Conservation (phyloP, 1,284 basidiomycete genomes). For the Pseudozyma pruni region DNA sequence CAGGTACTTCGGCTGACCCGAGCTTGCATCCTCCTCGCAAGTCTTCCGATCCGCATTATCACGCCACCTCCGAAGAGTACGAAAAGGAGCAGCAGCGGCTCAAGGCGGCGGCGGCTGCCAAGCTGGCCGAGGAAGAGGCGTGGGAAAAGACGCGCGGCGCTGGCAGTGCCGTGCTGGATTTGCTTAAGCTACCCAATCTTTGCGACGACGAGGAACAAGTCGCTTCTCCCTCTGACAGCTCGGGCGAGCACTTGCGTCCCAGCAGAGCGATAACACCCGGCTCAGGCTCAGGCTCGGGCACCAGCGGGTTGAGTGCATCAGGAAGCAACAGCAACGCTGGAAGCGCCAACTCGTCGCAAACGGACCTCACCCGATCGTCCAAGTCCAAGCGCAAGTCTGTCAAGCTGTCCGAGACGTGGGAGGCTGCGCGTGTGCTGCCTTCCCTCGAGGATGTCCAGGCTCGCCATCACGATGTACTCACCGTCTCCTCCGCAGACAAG, state of each 20-base stretch:
- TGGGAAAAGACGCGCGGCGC: conserved; percentile 64
- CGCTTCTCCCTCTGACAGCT: conserved; percentile 6
- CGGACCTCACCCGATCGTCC: conserved; percentile 9
- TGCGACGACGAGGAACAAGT: conserved; percentile 30
- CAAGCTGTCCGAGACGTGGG: conserved; percentile 23
- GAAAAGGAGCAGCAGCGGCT: conserved; percentile 45
- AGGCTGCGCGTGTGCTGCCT: conserved; percentile 32
- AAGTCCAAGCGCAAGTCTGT: conserved; percentile 8
- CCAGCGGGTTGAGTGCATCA: conserved; percentile 6
- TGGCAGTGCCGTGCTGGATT: conserved; percentile 58
- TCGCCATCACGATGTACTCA: conserved; percentile 26
- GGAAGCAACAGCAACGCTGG: conserved; percentile 11
- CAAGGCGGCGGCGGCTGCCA: conserved; percentile 49
- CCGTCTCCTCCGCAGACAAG: conserved; percentile 61
- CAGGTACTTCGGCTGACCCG: not conserved
- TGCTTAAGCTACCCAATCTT: conserved; percentile 43
- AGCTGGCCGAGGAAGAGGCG: conserved; percentile 52
- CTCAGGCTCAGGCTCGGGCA: conserved; percentile 20
- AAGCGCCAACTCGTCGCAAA: conserved; percentile 18
- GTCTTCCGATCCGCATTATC: conserved; percentile 2
- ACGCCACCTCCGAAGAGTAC: conserved; percentile 18
- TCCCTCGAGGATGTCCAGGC: conserved; percentile 35
- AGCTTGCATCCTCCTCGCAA: not conserved
- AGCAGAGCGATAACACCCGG: conserved; percentile 34
- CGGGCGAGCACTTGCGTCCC: conserved; percentile 5